These are phyloP conservation scores for Arctium minus DNA, from an alignment of 129 eudicot species.

Conservation along the genomic window DNA sequence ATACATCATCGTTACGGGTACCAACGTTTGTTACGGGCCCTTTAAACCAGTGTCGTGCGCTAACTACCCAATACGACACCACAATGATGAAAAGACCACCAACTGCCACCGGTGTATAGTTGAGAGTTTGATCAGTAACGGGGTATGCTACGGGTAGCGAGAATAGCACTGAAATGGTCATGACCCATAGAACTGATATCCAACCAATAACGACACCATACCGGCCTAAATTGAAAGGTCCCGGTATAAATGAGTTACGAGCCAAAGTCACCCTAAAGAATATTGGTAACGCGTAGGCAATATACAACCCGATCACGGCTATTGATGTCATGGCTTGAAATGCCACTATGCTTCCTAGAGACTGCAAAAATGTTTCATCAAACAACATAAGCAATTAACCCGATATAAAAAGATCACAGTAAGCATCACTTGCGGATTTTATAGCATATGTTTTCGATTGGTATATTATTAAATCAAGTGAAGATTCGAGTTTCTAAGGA, in stretches of 20 bases:
- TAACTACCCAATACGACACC: conserved; percentile 64
- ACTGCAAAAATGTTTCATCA: conserved; percentile 43
- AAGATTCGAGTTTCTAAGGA: no score
- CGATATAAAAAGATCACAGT: neutral
- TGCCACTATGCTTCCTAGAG: conserved; percentile 93
- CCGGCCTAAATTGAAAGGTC: conserved; percentile 82
- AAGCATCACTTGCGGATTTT: neutral
- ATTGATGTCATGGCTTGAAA: conserved; percentile 98
- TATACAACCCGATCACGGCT: conserved; percentile 93
- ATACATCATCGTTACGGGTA: conserved; percentile 29
- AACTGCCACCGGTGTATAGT: conserved; percentile 96
- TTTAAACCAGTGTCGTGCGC: conserved; percentile 86
- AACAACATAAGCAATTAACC: neutral
- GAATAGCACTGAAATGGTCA: conserved; percentile 70
- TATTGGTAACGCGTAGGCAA: conserved; percentile 90
- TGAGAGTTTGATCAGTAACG: conserved; percentile 60
- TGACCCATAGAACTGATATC: conserved; percentile 88
- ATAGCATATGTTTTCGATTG: neutral
- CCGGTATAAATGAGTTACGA: conserved; percentile 70
- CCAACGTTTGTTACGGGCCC: conserved; percentile 80
- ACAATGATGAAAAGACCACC: conserved; percentile 68
- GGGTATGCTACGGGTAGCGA: conserved; percentile 94
- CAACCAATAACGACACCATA: conserved; percentile 79
- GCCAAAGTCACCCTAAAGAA: conserved; percentile 90
- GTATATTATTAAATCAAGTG: neutral